A percentile compares a stretch with the other conserved stretches of the same genome.
Conservation (phyloP, 1,139 yeast genomes). For the Yarrowia galli region DNA sequence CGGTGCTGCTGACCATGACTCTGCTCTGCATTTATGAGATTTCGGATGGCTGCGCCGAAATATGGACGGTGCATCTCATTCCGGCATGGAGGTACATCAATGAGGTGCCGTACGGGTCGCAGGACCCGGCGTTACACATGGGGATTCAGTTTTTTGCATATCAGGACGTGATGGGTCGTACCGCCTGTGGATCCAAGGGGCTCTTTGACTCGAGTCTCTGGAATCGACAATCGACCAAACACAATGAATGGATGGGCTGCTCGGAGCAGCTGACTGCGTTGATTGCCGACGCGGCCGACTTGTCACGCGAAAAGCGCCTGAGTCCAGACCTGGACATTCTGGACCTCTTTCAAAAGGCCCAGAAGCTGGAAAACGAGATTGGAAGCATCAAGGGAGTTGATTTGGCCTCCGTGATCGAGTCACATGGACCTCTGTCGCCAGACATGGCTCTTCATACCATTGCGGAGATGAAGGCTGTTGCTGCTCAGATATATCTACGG, state of each 20-base stretch:
- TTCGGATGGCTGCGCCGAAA: conserved; percentile 33
- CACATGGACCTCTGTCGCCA: neutral
- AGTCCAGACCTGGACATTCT: conserved; percentile 22
- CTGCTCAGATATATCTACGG: conserved; percentile 15
- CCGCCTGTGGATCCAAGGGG: conserved; percentile 32
- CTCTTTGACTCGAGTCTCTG: conserved; percentile 26
- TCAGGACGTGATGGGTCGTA: conserved; percentile 38
- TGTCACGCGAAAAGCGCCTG: conserved; percentile 28
- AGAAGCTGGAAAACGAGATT: conserved; percentile 23
- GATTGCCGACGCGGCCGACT: conserved; percentile 31
- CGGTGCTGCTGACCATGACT: conserved; percentile 31
- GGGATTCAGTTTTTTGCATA: conserved; percentile 37
- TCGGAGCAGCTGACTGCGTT: conserved; percentile 22
- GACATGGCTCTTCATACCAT: conserved; percentile 6
- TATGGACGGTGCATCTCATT: conserved; percentile 34
- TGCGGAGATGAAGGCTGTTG: conserved; percentile 3
- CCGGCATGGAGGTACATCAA: conserved; percentile 34
- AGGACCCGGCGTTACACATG: conserved; percentile 32
- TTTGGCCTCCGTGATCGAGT: neutral
- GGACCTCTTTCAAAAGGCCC: conserved; percentile 15
- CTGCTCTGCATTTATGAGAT: conserved; percentile 32
- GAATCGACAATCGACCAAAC: conserved; percentile 21
- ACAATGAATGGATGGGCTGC: conserved; percentile 37
- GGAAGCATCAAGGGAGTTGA: conserved; percentile 30
- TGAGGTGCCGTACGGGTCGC: conserved; percentile 25